phyloP scores from a whole-genome alignment of 768 basidiomycete species.

The Filobasidium wieringae region DNA sequence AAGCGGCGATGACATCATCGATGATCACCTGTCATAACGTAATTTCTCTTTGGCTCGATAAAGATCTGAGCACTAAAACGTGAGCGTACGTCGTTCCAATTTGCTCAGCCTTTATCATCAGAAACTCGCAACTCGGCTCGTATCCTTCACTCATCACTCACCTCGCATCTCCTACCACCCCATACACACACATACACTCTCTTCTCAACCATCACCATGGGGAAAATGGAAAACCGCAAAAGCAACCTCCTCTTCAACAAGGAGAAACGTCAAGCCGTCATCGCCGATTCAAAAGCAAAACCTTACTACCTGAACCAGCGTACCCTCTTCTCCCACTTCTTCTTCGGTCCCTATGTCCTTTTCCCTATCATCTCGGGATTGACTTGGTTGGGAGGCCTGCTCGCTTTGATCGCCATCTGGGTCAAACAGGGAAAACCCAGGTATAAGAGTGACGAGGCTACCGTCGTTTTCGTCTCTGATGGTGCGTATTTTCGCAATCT shows the following conservation, averaged over 20 bases:
- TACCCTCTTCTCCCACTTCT: slow-evolving; percentile 27
- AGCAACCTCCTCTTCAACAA: slow-evolving; percentile 5
- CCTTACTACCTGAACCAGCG: slow-evolving; percentile 28
- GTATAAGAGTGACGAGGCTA: slow-evolving; percentile 31
- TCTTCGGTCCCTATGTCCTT: slow-evolving; percentile 26
- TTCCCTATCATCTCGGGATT: slow-evolving; percentile 12
- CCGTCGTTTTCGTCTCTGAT: slow-evolving; percentile 38
- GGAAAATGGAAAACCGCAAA: not conserved
- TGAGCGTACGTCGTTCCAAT: no score
- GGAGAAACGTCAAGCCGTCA: not conserved
- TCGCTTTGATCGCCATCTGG: slow-evolving; percentile 34
- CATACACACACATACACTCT: no score
- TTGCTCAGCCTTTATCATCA: no score
- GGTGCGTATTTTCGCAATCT: slow-evolving; percentile 11
- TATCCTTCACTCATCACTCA: no score
- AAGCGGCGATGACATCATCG: no score
- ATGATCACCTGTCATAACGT: no score
- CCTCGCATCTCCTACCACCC: no score
- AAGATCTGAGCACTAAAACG: no score
- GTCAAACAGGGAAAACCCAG: slow-evolving; percentile 29
- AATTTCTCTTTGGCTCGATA: no score
- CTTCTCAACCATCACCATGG: not conserved
- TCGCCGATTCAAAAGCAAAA: not conserved
- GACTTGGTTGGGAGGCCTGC: slow-evolving; percentile 33
- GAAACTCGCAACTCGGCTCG: no score